phyloP scores from a whole-genome alignment of 2,329 filamentous ascomycete species.

The Fonsecaea erecta region DNA sequence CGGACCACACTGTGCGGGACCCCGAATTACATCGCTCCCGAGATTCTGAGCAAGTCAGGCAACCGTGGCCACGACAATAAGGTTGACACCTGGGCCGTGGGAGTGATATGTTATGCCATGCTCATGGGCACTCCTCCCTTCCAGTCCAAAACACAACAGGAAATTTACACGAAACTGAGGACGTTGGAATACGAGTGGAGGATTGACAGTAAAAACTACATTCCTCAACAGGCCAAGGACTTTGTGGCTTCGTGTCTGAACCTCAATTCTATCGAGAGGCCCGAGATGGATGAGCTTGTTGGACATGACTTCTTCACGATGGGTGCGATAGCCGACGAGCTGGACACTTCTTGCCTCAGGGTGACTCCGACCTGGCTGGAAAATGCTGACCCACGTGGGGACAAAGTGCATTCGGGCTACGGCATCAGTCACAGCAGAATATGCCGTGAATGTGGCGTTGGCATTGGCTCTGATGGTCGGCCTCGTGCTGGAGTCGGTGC shows the following conservation, averaged over 20 bases:
- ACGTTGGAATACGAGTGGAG: constrained; percentile 57
- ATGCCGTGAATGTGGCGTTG: constrained; percentile 53
- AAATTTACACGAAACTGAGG: constrained; percentile 57
- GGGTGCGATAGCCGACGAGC: constrained; percentile 53
- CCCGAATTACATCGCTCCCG: constrained; percentile 96
- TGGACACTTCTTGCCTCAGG: constrained; percentile 48
- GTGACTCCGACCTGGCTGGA: constrained; percentile 51
- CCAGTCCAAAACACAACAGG: constrained; percentile 70
- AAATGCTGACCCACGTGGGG: constrained; percentile 52
- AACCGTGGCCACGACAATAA: constrained; percentile 90
- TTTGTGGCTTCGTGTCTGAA: constrained; percentile 55
- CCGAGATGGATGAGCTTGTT: constrained; percentile 56
- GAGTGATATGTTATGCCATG: constrained; percentile 96
- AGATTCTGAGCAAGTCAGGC: constrained; percentile 84
- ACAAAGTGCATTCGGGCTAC: constrained; percentile 49
- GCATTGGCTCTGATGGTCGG: constrained; percentile 48
- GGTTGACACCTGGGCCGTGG: constrained; percentile 97
- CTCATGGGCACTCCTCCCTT: constrained; percentile 96
- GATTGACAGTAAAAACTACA: constrained; percentile 52
- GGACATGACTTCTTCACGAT: constrained; percentile 57
- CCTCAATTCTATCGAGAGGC: constrained; percentile 53
- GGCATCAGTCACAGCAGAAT: constrained; percentile 52
- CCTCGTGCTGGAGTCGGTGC: constrained; percentile 51
- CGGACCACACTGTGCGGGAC: constrained; percentile 95
- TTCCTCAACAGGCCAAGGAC: constrained; percentile 55